phyloP scores from a whole-genome alignment of 179 eudicot genomes.

The Gypsophila paniculata region DNA sequence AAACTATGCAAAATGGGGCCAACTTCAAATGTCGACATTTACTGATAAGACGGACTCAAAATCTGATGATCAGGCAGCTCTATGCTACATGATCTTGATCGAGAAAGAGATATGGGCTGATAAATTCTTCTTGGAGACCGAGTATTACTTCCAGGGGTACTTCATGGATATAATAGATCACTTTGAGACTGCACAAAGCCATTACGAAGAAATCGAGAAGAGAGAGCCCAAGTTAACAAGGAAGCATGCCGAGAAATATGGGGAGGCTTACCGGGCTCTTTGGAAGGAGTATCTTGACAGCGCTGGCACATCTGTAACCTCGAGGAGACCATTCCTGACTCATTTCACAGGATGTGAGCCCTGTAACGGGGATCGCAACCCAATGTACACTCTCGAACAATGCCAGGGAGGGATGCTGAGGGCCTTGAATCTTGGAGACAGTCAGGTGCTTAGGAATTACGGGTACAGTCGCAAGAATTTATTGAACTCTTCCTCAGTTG shows the following conservation, averaged over 20 bases:
- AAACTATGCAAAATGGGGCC: slow-evolving; percentile 42
- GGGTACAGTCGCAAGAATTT: slow-evolving; percentile 47
- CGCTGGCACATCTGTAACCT: slow-evolving; percentile 10
- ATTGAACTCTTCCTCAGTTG: slow-evolving; percentile 29
- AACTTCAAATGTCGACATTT: slow-evolving; percentile 23
- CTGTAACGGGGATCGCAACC: slow-evolving; percentile 61
- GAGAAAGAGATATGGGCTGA: slow-evolving; percentile 37
- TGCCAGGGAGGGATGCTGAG: slow-evolving; percentile 50
- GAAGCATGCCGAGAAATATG: slow-evolving; percentile 37
- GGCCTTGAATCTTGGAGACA: slow-evolving; percentile 63
- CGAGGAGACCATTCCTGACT: slow-evolving; percentile 41
- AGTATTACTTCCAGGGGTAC: slow-evolving; percentile 41
- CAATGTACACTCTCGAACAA: slow-evolving; percentile 29
- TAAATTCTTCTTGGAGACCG: slow-evolving; percentile 36
- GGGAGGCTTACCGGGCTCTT: slow-evolving; percentile 26
- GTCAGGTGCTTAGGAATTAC: slow-evolving; percentile 57
- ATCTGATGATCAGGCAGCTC: slow-evolving; percentile 51
- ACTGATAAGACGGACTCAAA: slow-evolving; percentile 39
- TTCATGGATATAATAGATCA: slow-evolving; percentile 36
- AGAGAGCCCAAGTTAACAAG: slow-evolving; percentile 26
- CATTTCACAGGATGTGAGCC: slow-evolving; percentile 80
- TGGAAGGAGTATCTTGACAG: slow-evolving; percentile 24
- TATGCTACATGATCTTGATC: slow-evolving; percentile 35
- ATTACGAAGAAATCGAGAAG: slow-evolving; percentile 24
- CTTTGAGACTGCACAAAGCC: slow-evolving; percentile 21